Conservation (phyloP, 2,329 filamentous ascomycete genomes). For the Mollisiaceae sp. region DNA sequence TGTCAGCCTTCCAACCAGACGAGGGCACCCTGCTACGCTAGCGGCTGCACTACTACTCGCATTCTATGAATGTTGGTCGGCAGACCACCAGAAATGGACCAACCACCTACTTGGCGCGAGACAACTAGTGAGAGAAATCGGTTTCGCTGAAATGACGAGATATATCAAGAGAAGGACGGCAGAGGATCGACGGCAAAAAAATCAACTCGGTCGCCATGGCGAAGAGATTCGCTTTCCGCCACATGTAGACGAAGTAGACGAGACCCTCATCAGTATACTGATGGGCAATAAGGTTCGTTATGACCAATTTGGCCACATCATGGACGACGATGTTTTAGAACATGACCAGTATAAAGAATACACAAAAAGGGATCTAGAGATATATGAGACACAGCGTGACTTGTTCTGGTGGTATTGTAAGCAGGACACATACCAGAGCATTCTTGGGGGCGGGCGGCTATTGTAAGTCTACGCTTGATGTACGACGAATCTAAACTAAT, state of each 20-base stretch:
- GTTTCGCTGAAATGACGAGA: constrained; percentile 74
- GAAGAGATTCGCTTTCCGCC: constrained; percentile 27
- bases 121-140: constrained; percentile 81
- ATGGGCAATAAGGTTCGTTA: constrained; percentile 63
- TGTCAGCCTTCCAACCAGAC: constrained; percentile 70
- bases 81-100: constrained; percentile 95
- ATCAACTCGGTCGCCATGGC: constrained; percentile 21
- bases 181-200: constrained; percentile 39
- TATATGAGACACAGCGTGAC: constrained; percentile 81
- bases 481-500: constrained; percentile 14
- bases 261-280: constrained; percentile 61
- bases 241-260: constrained; percentile 54
- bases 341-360: constrained; percentile 29
- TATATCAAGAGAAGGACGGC: constrained; percentile 68
- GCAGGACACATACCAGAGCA: constrained; percentile 90
- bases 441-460: constrained; percentile 82
- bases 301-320: constrained; percentile 59
- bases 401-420: constrained; percentile 96
- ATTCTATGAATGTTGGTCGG: constrained; percentile 94
- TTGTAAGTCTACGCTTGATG: constrained; percentile 66
- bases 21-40: constrained; percentile 80
- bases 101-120: constrained; percentile 86
- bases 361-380: constrained; percentile 68
- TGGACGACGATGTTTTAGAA: constrained; percentile 32
- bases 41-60: constrained; percentile 85